These are phyloP conservation scores for Yamadazyma songkhlaensis DNA, from an alignment of 1,139 yeast species.

Conservation along the genomic window DNA sequence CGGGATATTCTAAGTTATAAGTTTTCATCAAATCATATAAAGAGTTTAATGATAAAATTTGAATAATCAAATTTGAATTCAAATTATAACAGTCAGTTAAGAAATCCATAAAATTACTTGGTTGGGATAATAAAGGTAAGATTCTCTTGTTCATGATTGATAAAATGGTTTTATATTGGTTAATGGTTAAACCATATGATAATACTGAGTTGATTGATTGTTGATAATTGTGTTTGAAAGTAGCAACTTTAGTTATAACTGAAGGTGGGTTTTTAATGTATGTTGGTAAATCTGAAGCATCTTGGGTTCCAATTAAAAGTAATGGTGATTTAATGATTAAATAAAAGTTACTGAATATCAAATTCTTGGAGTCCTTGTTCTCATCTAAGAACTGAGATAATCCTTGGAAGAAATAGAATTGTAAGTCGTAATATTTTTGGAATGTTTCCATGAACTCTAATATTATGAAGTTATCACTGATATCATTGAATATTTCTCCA, in stretches of 20 bases:
- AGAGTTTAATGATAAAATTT: slow-evolving; percentile 83
- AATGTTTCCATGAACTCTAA: slow-evolving; percentile 60
- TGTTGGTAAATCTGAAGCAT: slow-evolving; percentile 29
- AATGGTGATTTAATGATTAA: slow-evolving; percentile 35
- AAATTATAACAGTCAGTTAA: slow-evolving; percentile 77
- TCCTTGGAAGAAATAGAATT: slow-evolving; percentile 55
- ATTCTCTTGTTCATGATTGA: slow-evolving; percentile 77
- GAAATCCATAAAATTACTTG: slow-evolving; percentile 88
- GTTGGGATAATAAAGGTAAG: slow-evolving; percentile 76
- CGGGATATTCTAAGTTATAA: slow-evolving; percentile 88
- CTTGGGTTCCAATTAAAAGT: slow-evolving; percentile 16
- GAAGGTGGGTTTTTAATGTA: slow-evolving; percentile 49
- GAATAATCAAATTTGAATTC: slow-evolving; percentile 62
- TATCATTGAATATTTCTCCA: slow-evolving; percentile 39
- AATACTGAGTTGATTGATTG: slow-evolving; percentile 61
- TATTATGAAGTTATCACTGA: slow-evolving; percentile 52
- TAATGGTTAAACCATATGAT: slow-evolving; percentile 43
- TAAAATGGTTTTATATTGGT: slow-evolving; percentile 70
- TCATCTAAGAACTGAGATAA: slow-evolving; percentile 20
- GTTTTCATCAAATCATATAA: slow-evolving; percentile 80
- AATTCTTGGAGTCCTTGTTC: slow-evolving; percentile 16
- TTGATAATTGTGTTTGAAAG: slow-evolving; percentile 68
- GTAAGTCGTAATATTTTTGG: slow-evolving; percentile 59
- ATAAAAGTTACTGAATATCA: slow-evolving; percentile 37
- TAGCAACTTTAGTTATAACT: slow-evolving; percentile 50